Evolutionary conservation across 768 basidiomycete species (phyloP).

Genomic region (Tulasnella sp.): DNA sequence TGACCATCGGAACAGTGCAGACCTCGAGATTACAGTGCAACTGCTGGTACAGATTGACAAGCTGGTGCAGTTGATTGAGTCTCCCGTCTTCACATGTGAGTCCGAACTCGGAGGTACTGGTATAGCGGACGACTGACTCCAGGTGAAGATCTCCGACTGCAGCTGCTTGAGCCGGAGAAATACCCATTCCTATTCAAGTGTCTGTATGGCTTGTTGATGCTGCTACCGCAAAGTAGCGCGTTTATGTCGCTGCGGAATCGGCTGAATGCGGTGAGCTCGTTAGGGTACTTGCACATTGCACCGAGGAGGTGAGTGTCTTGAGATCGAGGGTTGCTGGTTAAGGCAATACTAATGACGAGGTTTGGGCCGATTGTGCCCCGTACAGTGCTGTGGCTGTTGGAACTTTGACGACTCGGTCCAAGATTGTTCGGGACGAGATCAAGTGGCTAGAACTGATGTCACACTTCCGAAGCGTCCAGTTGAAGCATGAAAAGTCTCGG

Average conservation of each 20-base stretch:
- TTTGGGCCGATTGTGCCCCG: background rate
- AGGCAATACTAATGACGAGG: background rate
- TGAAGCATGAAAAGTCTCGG: slow-evolving; percentile 83
- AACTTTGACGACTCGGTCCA: slow-evolving; percentile 48
- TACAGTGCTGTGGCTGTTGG: background rate
- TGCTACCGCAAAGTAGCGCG: slow-evolving; percentile 91
- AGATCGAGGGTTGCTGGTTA: background rate
- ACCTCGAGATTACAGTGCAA: slow-evolving; percentile 89
- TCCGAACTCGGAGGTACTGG: background rate
- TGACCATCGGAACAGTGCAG: slow-evolving; percentile 46
- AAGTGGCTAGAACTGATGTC: slow-evolving; percentile 92
- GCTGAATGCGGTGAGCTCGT: slow-evolving; percentile 86
- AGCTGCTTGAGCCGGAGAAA: slow-evolving; percentile 92
- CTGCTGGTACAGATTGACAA: slow-evolving; percentile 96
- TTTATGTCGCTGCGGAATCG: slow-evolving; percentile 91
- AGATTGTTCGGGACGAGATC: slow-evolving; percentile 74
- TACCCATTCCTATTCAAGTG: slow-evolving; percentile 96
- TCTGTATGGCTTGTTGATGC: slow-evolving; percentile 91
- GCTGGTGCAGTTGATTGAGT: slow-evolving; percentile 94
- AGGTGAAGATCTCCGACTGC: slow-evolving; percentile 65
- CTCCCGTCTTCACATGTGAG: slow-evolving; percentile 94
- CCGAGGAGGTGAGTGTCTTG: slow-evolving; percentile 56
- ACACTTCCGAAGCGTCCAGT: slow-evolving; percentile 85
- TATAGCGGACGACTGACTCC: background rate
- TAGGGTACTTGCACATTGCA: slow-evolving; percentile 84